These are phyloP conservation scores for Sindora glabra DNA, from an alignment of 306 rosid genomes.

Conservation along the genomic window DNA sequence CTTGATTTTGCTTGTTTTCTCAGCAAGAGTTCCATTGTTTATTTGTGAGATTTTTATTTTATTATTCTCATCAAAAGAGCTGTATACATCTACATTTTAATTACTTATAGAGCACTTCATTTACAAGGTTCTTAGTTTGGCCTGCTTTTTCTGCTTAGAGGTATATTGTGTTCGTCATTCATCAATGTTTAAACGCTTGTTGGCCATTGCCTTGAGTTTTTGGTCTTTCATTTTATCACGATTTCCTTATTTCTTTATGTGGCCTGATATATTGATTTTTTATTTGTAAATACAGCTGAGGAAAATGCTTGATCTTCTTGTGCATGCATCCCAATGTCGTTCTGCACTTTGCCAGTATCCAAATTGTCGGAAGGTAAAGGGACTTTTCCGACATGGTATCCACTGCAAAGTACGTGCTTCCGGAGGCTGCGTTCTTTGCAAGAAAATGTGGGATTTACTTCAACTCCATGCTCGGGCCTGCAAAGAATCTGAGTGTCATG, in stretches of 20 bases:
- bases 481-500: slow-evolving; percentile 89
- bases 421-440: slow-evolving; percentile 93
- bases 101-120: no score
- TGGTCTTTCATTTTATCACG: not conserved
- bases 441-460: slow-evolving; percentile 98
- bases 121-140: no score
- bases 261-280: slow-evolving; percentile 9
- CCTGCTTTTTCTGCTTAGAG: not conserved
- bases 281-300: slow-evolving; percentile 67
- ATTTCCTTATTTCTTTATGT: not conserved
- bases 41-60: not conserved
- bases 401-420: slow-evolving; percentile 88
- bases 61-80: no score
- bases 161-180: not conserved
- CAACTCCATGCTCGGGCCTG: slow-evolving; percentile 99
- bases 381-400: slow-evolving; percentile 94
- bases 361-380: slow-evolving; percentile 95
- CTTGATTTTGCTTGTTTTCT: not conserved
- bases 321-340: slow-evolving; percentile 96
- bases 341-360: slow-evolving; percentile 87
- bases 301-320: slow-evolving; percentile 93
- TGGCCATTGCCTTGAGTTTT: not conserved
- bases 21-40: not conserved
- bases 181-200: not conserved
- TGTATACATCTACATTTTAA: no score